Conservation (phyloP, 2,329 filamentous ascomycete species). For the Xylaria sp. region DNA sequence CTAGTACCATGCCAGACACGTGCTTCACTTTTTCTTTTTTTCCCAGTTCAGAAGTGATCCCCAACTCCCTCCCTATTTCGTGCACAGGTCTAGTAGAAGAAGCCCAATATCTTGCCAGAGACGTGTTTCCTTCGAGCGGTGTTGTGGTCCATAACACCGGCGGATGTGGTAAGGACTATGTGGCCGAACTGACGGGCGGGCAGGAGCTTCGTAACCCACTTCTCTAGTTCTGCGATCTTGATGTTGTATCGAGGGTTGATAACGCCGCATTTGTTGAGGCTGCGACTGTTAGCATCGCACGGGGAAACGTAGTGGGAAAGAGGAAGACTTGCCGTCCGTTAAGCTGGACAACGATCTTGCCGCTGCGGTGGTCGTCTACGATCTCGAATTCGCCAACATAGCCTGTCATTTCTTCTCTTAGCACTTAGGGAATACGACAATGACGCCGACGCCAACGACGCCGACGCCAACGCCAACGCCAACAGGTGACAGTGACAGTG, state of each 20-base stretch:
- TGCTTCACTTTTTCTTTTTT: slow-evolving; percentile 15
- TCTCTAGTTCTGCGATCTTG: slow-evolving; percentile 32
- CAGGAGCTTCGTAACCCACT: slow-evolving; percentile 33
- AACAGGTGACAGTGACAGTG: neutral
- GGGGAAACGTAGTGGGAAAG: too few species aligned
- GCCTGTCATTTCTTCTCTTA: slow-evolving; percentile 11
- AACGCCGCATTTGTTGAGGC: slow-evolving; percentile 35
- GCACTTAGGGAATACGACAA: neutral
- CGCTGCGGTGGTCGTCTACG: slow-evolving; percentile 36
- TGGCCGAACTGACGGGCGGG: slow-evolving; percentile 35
- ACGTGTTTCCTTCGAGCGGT: slow-evolving; percentile 35
- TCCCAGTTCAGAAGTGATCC: slow-evolving; percentile 28
- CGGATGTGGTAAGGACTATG: slow-evolving; percentile 35
- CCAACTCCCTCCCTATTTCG: slow-evolving; percentile 27
- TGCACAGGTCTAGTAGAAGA: slow-evolving; percentile 31
- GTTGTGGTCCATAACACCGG: slow-evolving; percentile 34
- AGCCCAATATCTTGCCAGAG: slow-evolving; percentile 33
- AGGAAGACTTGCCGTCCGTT: slow-evolving; percentile 26
- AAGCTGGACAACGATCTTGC: slow-evolving; percentile 35
- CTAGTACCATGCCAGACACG: slow-evolving; percentile 26
- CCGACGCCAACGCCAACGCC: neutral
- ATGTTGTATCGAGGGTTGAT: slow-evolving; percentile 36
- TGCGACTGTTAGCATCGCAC: slow-evolving; percentile 16
- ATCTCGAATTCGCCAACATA: slow-evolving; percentile 35
- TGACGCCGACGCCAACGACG: neutral